Evolutionary conservation across 257 asterid genomes (phyloP).

Genomic region (Oldenlandia corymbosa): DNA sequence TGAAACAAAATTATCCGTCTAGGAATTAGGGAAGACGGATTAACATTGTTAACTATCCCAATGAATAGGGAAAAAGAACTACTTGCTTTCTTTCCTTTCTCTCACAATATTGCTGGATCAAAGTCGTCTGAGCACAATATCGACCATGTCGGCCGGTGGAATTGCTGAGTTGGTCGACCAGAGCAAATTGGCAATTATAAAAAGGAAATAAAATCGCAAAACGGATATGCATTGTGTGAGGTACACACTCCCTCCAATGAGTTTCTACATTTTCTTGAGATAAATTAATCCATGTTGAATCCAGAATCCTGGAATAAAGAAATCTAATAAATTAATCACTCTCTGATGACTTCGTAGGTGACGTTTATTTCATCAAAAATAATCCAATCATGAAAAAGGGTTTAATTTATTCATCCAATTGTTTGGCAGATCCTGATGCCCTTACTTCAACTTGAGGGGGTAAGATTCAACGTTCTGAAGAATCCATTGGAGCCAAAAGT

Average conservation of each 20-base stretch:
- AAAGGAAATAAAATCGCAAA: neutral
- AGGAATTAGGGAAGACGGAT: too few species aligned
- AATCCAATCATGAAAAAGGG: neutral
- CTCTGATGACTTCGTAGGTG: constrained; percentile 38
- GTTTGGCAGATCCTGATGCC: neutral
- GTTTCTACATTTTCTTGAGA: neutral
- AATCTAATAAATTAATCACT: too few species aligned
- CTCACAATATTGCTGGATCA: too few species aligned
- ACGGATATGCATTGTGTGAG: too few species aligned
- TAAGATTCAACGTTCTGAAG: constrained; percentile 18
- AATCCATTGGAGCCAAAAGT: neutral
- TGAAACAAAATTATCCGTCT: too few species aligned
- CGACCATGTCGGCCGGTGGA: neutral
- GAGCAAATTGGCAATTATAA: constrained; percentile 4
- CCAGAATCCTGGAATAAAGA: constrained; percentile 17
- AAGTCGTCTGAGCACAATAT: too few species aligned
- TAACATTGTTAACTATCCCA: too few species aligned
- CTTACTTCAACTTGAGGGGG: constrained; percentile 9
- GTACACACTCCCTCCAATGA: constrained; percentile 1
- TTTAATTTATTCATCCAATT: neutral
- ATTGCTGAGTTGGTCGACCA: neutral
- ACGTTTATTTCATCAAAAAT: constrained; percentile 25
- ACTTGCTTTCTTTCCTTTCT: too few species aligned
- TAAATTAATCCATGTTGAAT: constrained; percentile 3
- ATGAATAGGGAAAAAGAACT: too few species aligned